Conservation (phyloP, 176 grass and related monocot genomes). For the Oryza meridionalis region DNA sequence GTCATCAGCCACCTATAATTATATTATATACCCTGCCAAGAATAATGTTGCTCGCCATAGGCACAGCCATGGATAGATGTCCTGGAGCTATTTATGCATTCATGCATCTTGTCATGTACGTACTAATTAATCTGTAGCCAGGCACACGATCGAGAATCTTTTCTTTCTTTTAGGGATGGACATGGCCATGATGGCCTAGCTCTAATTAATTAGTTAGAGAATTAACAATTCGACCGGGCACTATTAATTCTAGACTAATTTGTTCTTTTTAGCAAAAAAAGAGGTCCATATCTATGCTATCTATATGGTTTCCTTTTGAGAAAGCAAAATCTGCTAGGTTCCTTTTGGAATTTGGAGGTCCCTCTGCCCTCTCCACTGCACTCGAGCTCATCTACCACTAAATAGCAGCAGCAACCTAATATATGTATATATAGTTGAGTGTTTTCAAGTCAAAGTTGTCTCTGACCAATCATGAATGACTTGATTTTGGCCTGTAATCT, state of each 20-base stretch:
- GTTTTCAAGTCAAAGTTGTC: slow-evolving; percentile 48
- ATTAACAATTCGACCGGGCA: slow-evolving; percentile 1
- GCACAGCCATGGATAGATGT: slow-evolving; percentile 22
- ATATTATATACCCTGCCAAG: not conserved
- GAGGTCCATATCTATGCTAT: slow-evolving; percentile 18
- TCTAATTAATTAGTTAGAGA: not conserved
- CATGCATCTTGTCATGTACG: not conserved
- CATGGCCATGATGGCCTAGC: slow-evolving; percentile 18
- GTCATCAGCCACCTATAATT: not conserved
- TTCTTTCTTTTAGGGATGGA: not conserved
- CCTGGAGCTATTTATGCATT: slow-evolving; percentile 18
- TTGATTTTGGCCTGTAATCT: slow-evolving; percentile 10
- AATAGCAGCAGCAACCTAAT: not conserved
- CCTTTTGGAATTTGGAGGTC: slow-evolving; percentile 35
- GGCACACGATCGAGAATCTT: slow-evolving; percentile 31
- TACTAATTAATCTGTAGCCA: not conserved
- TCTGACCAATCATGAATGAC: slow-evolving; percentile 34
- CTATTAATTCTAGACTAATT: slow-evolving; percentile 1
- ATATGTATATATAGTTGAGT: slow-evolving; percentile 1
- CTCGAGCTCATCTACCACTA: slow-evolving; percentile 19
- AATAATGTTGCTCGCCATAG: slow-evolving; percentile 34
- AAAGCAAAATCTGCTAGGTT: slow-evolving; percentile 38
- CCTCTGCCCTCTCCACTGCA: slow-evolving; percentile 3
- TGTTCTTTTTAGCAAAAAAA: slow-evolving; percentile 9
- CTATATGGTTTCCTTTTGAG: not conserved